Evolutionary conservation across 306 rosid species (phyloP).

Genomic region (Morella rubra): DNA sequence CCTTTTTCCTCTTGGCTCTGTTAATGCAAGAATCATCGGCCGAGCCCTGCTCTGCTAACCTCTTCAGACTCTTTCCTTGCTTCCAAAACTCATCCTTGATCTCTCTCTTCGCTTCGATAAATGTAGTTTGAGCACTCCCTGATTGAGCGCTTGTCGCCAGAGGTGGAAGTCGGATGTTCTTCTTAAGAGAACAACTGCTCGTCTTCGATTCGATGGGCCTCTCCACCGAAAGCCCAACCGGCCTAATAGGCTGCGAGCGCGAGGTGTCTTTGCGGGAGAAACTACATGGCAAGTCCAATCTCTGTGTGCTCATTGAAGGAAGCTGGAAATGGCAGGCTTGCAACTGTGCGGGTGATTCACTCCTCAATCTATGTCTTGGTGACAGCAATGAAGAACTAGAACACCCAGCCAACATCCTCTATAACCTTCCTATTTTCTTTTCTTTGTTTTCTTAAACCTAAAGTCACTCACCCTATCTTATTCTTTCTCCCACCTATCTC

Average conservation of each 20-base stretch:
- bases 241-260: constrained; percentile 66
- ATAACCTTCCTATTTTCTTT: constrained; percentile 37
- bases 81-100: constrained; percentile 60
- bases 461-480: constrained; percentile 51
- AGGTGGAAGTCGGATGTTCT: constrained; percentile 81
- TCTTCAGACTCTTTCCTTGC: constrained; percentile 66
- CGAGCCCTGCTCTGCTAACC: constrained; percentile 55
- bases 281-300: constrained; percentile 85
- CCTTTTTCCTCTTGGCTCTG: constrained; percentile 77
- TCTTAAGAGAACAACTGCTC: constrained; percentile 62
- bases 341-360: constrained; percentile 81
- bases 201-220: constrained; percentile 55
- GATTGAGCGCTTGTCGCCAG: constrained; percentile 44
- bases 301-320: constrained; percentile 95
- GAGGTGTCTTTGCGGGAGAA: constrained; percentile 71
- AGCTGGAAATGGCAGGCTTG: constrained; percentile 88
- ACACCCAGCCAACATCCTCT: constrained; percentile 99
- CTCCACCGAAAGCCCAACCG: constrained; percentile 64
- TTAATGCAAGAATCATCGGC: constrained; percentile 45
- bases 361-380: constrained; percentile 98
- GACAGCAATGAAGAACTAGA: constrained; percentile 98
- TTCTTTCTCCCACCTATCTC: constrained; percentile 34
- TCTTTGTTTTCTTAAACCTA: constrained; percentile 14
- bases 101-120: constrained; percentile 38
- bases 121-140: constrained; percentile 20